Evolutionary conservation across 1,284 basidiomycete genomes (phyloP).

Genomic region (Moesziomyces aphidis): DNA sequence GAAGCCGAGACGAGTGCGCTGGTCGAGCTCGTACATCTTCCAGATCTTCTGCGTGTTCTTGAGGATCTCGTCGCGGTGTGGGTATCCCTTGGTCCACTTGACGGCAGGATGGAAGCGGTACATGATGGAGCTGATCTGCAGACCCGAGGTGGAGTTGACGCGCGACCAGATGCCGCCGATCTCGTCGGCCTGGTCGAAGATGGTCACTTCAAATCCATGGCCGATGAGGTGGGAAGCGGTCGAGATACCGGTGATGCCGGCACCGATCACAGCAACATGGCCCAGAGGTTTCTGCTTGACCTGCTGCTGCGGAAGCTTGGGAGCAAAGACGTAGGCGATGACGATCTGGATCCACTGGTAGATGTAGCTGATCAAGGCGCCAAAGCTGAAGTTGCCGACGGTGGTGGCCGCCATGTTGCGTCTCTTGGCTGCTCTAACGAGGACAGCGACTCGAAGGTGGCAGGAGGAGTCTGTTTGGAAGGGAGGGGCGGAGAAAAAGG

Average conservation of each 20-base stretch:
- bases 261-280: conserved; percentile 68
- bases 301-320: conserved; percentile 46
- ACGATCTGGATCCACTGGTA: conserved; percentile 61
- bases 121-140: conserved; percentile 75
- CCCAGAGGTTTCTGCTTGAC: conserved; percentile 53
- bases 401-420: conserved; percentile 22
- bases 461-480: conserved; percentile 2
- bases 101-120: conserved; percentile 64
- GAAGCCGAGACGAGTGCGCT: conserved; percentile 72
- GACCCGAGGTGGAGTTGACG: conserved; percentile 74
- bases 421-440: background rate
- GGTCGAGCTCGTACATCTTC: conserved; percentile 73
- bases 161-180: conserved; percentile 74
- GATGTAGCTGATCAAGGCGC: conserved; percentile 41
- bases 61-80: conserved; percentile 74
- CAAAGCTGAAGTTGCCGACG: conserved; percentile 19
- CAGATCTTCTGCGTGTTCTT: conserved; percentile 73
- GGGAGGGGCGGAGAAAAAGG: background rate
- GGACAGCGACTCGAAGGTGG: background rate
- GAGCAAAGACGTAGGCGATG: conserved; percentile 57
- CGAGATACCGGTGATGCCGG: conserved; percentile 67
- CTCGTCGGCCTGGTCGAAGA: conserved; percentile 67
- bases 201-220: conserved; percentile 65
- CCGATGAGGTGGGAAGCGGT: conserved; percentile 67
- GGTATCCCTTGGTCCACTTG: conserved; percentile 69